Conservation (phyloP, 371 early-diverging fungal species). For the Smittium culicis region DNA sequence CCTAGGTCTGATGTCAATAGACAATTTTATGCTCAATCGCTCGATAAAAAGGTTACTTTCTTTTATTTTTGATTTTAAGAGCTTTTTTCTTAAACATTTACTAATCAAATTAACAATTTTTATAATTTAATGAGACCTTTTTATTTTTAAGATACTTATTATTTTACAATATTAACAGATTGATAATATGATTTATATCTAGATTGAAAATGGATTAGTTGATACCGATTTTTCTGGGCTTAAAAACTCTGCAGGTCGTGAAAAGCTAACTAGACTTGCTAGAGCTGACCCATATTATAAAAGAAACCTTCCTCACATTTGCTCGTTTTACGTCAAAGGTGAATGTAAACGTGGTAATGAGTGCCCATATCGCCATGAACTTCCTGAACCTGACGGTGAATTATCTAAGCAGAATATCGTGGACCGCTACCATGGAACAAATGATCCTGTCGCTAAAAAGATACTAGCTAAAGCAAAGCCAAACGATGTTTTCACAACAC, state of each 20-base stretch:
- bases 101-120: too few relatives aligned
- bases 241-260: slow-evolving; percentile 62
- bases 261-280: slow-evolving; percentile 63
- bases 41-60: slow-evolving; percentile 50
- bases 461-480: slow-evolving; percentile 45
- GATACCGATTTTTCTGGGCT: slow-evolving; percentile 51
- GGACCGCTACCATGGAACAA: slow-evolving; percentile 80
- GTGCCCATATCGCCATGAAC: slow-evolving; percentile 87
- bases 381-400: slow-evolving; percentile 62
- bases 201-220: slow-evolving; percentile 35
- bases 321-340: slow-evolving; percentile 89
- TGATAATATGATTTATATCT: too few relatives aligned
- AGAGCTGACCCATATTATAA: slow-evolving; percentile 82
- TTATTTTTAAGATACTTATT: too few relatives aligned
- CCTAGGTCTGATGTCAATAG: slow-evolving; percentile 76
- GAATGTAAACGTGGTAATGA: slow-evolving; percentile 80
- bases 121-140: too few relatives aligned
- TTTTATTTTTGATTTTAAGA: background rate
- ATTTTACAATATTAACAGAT: too few relatives aligned
- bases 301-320: slow-evolving; percentile 79
- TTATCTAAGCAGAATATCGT: slow-evolving; percentile 63
- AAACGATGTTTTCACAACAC: slow-evolving; percentile 34
- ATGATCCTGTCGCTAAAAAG: slow-evolving; percentile 85
- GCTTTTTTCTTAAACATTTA: background rate
- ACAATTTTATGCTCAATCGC: slow-evolving; percentile 72